These are phyloP conservation scores for Cajanus cajan DNA, from an alignment of 306 rosid species.

Conservation along the genomic window DNA sequence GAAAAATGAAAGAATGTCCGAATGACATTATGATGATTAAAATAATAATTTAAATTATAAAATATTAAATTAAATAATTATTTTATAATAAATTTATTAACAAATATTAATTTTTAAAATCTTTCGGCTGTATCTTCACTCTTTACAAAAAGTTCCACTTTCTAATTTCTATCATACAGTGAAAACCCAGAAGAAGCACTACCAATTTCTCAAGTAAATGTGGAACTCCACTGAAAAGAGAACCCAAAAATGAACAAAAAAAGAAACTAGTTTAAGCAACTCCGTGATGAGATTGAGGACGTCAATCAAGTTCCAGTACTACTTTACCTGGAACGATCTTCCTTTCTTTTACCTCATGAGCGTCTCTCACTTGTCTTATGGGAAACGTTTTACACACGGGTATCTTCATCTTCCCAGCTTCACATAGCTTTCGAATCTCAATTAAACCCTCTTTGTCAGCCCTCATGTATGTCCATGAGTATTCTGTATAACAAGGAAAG, in stretches of 20 bases:
- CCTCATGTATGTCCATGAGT: constrained; percentile 91
- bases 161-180: constrained; percentile 33
- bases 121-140: too few species aligned
- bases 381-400: constrained; percentile 88
- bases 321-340: constrained; percentile 74
- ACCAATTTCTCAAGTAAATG: constrained; percentile 18
- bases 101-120: too few species aligned
- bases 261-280: constrained; percentile 12
- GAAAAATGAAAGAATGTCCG: too few species aligned
- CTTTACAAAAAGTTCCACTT: too few species aligned
- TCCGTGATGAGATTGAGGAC: constrained; percentile 10
- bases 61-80: too few species aligned
- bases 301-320: constrained; percentile 77
- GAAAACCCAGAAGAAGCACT: constrained; percentile 21
- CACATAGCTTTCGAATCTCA: constrained; percentile 72
- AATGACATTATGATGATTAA: too few species aligned
- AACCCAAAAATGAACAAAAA: not conserved
- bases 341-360: constrained; percentile 85
- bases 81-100: too few species aligned
- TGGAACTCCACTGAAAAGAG: constrained; percentile 22
- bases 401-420: constrained; percentile 79
- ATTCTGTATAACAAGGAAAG: constrained; percentile 53
- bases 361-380: constrained; percentile 75
- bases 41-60: too few species aligned
- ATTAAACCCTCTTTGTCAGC: constrained; percentile 81